A percentile compares a stretch with the other conserved stretches of the same genome.
Conservation (phyloP, 495 filamentous ascomycete genomes). For the Aspergillus indologenus region DNA sequence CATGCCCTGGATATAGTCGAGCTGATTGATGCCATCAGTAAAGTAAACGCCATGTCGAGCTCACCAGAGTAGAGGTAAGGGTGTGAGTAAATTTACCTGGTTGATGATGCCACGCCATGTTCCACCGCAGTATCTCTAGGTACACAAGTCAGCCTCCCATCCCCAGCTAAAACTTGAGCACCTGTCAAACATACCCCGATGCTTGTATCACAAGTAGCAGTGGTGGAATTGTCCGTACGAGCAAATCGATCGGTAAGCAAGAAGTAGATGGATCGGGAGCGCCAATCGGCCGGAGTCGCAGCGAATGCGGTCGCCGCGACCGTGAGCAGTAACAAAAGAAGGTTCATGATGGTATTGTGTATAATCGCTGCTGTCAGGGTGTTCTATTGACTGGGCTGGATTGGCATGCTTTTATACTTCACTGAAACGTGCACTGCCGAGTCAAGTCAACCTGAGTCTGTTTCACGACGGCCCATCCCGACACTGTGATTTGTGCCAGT, state of each 20-base stretch:
- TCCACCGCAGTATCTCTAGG: conserved; percentile 66
- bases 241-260: conserved; percentile 75
- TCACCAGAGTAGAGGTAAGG: neutral
- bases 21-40: conserved; percentile 20
- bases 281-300: conserved; percentile 52
- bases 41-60: conserved; percentile 9
- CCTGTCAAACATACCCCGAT: conserved; percentile 25
- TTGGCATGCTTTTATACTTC: too few relatives aligned
- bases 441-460: neutral
- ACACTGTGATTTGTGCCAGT: neutral
- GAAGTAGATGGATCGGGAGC: conserved; percentile 68
- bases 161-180: neutral
- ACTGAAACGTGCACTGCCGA: too few relatives aligned
- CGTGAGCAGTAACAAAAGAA: conserved; percentile 20
- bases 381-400: too few relatives aligned
- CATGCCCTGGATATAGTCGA: conserved; percentile 64
- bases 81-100: conserved; percentile 38
- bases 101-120: conserved; percentile 70
- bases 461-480: neutral
- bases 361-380: too few relatives aligned
- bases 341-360: neutral
- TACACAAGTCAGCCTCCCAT: neutral
- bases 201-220: conserved; percentile 47
- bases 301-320: conserved; percentile 30
- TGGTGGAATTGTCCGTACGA: conserved; percentile 62